A percentile compares a stretch with the other conserved stretches of the same genome.
These are phyloP conservation scores for Babjeviella inositovora DNA, from an alignment of 805 yeast species.

Conservation along the genomic window DNA sequence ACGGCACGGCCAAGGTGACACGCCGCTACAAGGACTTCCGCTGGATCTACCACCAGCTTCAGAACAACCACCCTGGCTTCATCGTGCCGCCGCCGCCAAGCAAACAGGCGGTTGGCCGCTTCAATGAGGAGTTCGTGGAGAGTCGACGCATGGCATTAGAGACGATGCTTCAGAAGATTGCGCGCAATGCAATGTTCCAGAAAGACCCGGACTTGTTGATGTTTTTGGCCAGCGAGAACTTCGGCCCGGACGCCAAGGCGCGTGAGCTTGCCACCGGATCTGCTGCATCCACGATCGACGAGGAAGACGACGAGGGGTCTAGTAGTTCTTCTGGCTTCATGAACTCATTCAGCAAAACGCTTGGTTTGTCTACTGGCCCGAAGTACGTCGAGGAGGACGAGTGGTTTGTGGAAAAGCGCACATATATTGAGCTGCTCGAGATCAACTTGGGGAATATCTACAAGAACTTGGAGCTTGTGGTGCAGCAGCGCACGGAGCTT, in stretches of 20 bases:
- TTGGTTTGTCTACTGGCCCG: constrained; percentile 40
- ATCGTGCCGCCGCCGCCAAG: constrained; percentile 94
- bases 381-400: constrained; percentile 68
- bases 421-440: constrained; percentile 58
- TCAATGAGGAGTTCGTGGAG: constrained; percentile 82
- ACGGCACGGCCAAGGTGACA: no score
- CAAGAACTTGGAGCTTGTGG: constrained; percentile 58
- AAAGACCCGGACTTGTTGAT: constrained; percentile 63
- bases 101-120: constrained; percentile 84
- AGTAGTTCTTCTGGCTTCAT: constrained; percentile 47
- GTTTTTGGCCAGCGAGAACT: constrained; percentile 64
- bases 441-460: constrained; percentile 52
- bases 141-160: constrained; percentile 73
- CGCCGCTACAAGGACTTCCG: constrained; percentile 86
- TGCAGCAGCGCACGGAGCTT: constrained; percentile 63
- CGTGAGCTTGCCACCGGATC: constrained; percentile 46
- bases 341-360: constrained; percentile 50
- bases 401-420: constrained; percentile 55
- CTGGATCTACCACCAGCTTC: constrained; percentile 85
- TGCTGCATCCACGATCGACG: constrained; percentile 19
- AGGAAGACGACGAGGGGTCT: constrained; percentile 13
- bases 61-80: constrained; percentile 75
- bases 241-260: constrained; percentile 51
- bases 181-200: constrained; percentile 36
- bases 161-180: constrained; percentile 67